Base-by-base conservation (phyloP, 345 rosid species). In the Garcia nutans region DNA sequence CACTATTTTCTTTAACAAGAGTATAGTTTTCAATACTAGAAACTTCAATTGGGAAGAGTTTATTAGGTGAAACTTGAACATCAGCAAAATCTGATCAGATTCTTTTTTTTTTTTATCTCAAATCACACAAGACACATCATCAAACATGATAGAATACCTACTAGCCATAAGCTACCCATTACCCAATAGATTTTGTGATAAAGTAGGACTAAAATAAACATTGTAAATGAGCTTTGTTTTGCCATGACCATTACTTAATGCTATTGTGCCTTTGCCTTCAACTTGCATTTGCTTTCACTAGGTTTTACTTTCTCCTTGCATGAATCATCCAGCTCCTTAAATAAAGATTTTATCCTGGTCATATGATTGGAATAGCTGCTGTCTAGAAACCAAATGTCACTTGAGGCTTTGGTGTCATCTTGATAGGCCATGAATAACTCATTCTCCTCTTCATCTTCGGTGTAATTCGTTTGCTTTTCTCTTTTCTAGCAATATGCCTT, bases 31-130 rank as follows among this genome's bases (percentile, higher is more conserved):
- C 50, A 4, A 73, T 42, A 23, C 6, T 59, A 24, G 68, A 59
- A 12, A 61, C 76, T n/a, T 60, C 58, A 22, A 73, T 31, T 42
- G 57, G 76, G 23, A 73, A 61, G 13, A 73, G 15, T 17, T 73
- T 60, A 45, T 73, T 73, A 2, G 17, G 65, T n/a, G 37, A 1
- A 37, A 60, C 61, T 2, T 8, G 6, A 26, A 73, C 58, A 31
- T 73, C 41, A 41, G 26, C 41, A 41, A 73, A 5, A 26, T 7
- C 10, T 73, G 58, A 0, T 59, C 28, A 41, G 31, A 20, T 16
- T 28, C 2, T 28, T 41, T 73, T 23, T 28, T 28, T 28, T 41
- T 73, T 23, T 60, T 42, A 44, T 60, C 68, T 13, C 42, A 22
- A 49, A 73, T 73, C 37, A 59, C 23, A 41, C 10, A 65, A 11